A percentile compares a stretch with the other conserved stretches of the same genome.
phyloP scores from a whole-genome alignment of 83 land plant species.

The Picea engelmannii region DNA sequence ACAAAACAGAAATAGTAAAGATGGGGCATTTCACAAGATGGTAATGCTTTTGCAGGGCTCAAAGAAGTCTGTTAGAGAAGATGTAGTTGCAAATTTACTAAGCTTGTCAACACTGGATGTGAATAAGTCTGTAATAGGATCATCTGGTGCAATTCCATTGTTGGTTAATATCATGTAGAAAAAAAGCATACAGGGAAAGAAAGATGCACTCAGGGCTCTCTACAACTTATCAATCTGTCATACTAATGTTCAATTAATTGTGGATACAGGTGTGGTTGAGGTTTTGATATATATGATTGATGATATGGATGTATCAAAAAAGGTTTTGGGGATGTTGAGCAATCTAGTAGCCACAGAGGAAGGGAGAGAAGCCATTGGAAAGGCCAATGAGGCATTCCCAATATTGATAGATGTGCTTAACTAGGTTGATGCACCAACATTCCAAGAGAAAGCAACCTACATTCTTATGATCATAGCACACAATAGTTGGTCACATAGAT shows the following conservation, averaged over 20 bases:
- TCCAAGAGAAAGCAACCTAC: slow-evolving; percentile 87
- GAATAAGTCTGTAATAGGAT: slow-evolving; percentile 62
- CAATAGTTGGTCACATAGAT: slow-evolving; percentile 58
- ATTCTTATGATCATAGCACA: slow-evolving; percentile 91
- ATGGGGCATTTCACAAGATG: slow-evolving; percentile 78
- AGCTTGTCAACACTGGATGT: slow-evolving; percentile 74
- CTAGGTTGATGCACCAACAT: slow-evolving; percentile 70
- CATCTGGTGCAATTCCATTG: slow-evolving; percentile 67
- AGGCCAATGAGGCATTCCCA: slow-evolving; percentile 36
- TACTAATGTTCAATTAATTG: slow-evolving; percentile 36
- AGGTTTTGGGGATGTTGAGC: slow-evolving; percentile 49
- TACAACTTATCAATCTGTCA: slow-evolving; percentile 78
- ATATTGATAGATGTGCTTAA: slow-evolving; percentile 68
- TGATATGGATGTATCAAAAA: slow-evolving; percentile 46
- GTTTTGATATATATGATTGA: slow-evolving; percentile 34
- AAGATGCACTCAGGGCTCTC: slow-evolving; percentile 70
- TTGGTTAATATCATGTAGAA: slow-evolving; percentile 23
- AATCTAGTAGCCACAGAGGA: slow-evolving; percentile 60
- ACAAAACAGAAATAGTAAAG: slow-evolving; percentile 87
- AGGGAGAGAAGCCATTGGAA: slow-evolving; percentile 60
- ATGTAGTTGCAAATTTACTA: slow-evolving; percentile 65
- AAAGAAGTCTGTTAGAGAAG: slow-evolving; percentile 32
- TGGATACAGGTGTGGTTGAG: slow-evolving; percentile 51
- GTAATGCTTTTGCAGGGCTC: slow-evolving; percentile 39
- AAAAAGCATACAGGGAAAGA: slow-evolving; percentile 31